These are phyloP conservation scores for Cercophora newfieldiana DNA, from an alignment of 495 filamentous ascomycete genomes.

Conservation along the genomic window DNA sequence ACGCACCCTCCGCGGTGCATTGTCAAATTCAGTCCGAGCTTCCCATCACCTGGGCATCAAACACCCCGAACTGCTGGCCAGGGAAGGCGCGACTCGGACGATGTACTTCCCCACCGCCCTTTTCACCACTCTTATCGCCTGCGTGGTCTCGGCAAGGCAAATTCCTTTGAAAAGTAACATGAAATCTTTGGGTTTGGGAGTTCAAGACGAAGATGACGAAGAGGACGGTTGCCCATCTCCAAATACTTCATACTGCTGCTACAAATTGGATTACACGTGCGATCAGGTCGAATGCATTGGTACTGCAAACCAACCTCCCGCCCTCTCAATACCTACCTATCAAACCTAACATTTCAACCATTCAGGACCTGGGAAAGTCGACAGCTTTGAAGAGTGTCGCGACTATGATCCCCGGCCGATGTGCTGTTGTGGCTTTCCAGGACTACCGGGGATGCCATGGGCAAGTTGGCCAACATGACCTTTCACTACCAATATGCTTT, in stretches of 20 bases:
- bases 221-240: neutral
- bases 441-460: neutral
- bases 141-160: neutral
- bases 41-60: neutral
- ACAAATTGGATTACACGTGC: neutral
- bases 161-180: neutral
- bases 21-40: neutral
- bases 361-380: slow-evolving; percentile 18
- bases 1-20: neutral
- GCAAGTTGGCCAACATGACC: neutral
- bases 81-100: neutral
- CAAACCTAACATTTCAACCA: neutral
- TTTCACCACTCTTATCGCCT: neutral
- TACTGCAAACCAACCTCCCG: neutral
- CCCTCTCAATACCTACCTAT: neutral
- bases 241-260: neutral
- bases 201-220: neutral
- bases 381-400: slow-evolving; percentile 14
- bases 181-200: neutral
- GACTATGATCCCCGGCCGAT: slow-evolving; percentile 17
- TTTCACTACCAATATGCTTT: neutral
- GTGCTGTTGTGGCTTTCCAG: slow-evolving; percentile 18
- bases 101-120: neutral
- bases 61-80: neutral
- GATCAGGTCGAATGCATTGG: slow-evolving; percentile 4